These are phyloP conservation scores for Pelargonium hybrid DNA, from an alignment of 441 rosid genomes.

Conservation along the genomic window DNA sequence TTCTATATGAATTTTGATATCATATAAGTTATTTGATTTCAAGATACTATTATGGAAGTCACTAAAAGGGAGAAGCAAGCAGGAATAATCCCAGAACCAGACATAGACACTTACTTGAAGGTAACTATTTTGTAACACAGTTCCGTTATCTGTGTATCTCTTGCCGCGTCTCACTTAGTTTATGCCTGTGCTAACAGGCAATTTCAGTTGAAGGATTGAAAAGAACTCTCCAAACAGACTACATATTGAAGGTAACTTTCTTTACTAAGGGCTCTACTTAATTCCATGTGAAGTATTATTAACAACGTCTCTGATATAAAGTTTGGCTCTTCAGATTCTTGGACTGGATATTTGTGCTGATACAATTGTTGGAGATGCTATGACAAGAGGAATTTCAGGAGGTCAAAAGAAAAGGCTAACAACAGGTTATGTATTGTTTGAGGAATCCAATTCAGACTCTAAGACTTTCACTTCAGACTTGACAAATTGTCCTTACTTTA, in stretches of 20 bases:
- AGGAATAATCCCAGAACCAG: conserved; percentile 49
- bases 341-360: conserved; percentile 50
- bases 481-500: neutral
- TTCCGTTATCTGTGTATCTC: neutral
- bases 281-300: neutral
- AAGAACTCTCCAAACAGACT: conserved; percentile 30
- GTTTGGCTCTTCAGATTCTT: conserved; percentile 33
- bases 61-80: conserved; percentile 42
- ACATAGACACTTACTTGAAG: conserved; percentile 37
- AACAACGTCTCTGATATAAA: neutral
- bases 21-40: neutral
- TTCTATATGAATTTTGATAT: neutral
- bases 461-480: neutral
- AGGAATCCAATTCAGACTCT: neutral
- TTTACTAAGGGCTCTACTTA: neutral
- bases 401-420: conserved; percentile 59
- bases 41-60: conserved; percentile 48
- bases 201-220: conserved; percentile 33
- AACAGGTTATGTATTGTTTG: conserved; percentile 33
- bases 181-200: neutral
- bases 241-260: conserved; percentile 35
- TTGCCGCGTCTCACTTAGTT: neutral
- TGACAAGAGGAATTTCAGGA: conserved; percentile 56
- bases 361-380: conserved; percentile 42
- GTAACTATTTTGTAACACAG: neutral